A percentile compares a stretch with the other conserved stretches of the same genome.
Evolutionary conservation across 2,329 filamentous ascomycete species (phyloP).

Genomic region (Periconia sp.): DNA sequence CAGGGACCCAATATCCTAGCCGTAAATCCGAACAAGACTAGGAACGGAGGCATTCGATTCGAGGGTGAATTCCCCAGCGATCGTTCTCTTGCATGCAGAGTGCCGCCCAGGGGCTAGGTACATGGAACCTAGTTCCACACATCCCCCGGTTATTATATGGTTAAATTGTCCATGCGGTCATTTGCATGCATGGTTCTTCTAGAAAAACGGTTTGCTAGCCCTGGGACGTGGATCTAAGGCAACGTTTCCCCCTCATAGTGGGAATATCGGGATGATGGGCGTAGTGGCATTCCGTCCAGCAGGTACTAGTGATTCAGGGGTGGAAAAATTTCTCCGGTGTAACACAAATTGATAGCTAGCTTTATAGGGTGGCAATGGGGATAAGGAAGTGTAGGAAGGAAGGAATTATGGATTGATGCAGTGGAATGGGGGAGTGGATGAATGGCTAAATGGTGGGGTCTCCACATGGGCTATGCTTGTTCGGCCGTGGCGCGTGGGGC

Average conservation of each 20-base stretch:
- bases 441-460: constrained; percentile 29
- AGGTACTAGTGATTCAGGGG: neutral
- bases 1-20: neutral
- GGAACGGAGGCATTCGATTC: neutral
- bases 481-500: constrained; percentile 8
- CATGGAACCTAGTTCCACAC: constrained; percentile 4
- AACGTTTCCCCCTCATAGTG: constrained; percentile 1
- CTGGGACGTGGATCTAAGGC: constrained; percentile 11
- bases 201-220: constrained; percentile 12
- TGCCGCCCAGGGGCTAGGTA: constrained; percentile 20
- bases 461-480: constrained; percentile 19
- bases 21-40: constrained; percentile 1
- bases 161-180: constrained; percentile 21
- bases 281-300: constrained; percentile 3
- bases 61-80: neutral
- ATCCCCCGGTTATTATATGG: constrained; percentile 38
- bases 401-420: constrained; percentile 20
- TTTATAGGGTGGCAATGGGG: neutral
- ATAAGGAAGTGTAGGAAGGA: neutral
- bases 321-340: constrained; percentile 29
- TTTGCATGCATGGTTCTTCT: constrained; percentile 11
- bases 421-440: constrained; percentile 11
- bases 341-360: neutral
- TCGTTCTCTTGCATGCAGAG: neutral
- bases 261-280: constrained; percentile 4